phyloP scores from a whole-genome alignment of 768 basidiomycete genomes.

The Trametes cubensis region DNA sequence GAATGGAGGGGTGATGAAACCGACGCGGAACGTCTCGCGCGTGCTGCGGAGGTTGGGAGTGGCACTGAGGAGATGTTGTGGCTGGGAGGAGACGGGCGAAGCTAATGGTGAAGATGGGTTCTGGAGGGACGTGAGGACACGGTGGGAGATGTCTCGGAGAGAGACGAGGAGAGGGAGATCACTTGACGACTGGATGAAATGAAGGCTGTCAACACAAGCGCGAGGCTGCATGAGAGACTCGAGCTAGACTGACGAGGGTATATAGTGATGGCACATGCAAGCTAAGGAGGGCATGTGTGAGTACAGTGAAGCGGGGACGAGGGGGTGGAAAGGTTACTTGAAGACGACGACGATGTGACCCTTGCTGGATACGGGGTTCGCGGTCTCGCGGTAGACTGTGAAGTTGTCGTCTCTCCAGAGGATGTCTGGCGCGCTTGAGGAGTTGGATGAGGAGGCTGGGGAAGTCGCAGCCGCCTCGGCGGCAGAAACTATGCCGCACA shows the following conservation, averaged over 20 bases:
- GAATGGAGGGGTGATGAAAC: slow-evolving; percentile 80
- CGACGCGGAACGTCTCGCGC: slow-evolving; percentile 53
- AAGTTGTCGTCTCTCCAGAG: slow-evolving; percentile 80
- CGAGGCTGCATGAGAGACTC: neutral
- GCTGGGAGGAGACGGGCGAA: slow-evolving; percentile 33
- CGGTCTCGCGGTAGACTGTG: slow-evolving; percentile 71
- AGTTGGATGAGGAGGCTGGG: slow-evolving; percentile 45
- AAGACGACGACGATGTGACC: slow-evolving; percentile 75
- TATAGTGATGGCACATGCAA: slow-evolving; percentile 81
- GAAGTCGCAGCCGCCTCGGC: slow-evolving; percentile 50
- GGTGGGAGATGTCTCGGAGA: slow-evolving; percentile 58
- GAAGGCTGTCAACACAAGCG: neutral
- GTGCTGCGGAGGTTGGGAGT: slow-evolving; percentile 19
- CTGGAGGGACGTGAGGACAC: slow-evolving; percentile 54
- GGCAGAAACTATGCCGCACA: slow-evolving; percentile 72
- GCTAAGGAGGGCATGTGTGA: slow-evolving; percentile 41
- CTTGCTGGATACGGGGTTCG: slow-evolving; percentile 69
- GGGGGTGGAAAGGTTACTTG: slow-evolving; percentile 55
- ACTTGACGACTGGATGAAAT: slow-evolving; percentile 58
- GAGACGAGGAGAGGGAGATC: slow-evolving; percentile 73
- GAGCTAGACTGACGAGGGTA: slow-evolving; percentile 40
- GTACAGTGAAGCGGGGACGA: slow-evolving; percentile 12
- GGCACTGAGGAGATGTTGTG: slow-evolving; percentile 16
- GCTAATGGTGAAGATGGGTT: slow-evolving; percentile 27
- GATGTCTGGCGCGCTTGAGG: slow-evolving; percentile 57